A percentile compares a stretch with the other conserved stretches of the same genome.
These are phyloP conservation scores for Kurtzmaniella fragi DNA, from an alignment of 805 yeast genomes.

Conservation along the genomic window DNA sequence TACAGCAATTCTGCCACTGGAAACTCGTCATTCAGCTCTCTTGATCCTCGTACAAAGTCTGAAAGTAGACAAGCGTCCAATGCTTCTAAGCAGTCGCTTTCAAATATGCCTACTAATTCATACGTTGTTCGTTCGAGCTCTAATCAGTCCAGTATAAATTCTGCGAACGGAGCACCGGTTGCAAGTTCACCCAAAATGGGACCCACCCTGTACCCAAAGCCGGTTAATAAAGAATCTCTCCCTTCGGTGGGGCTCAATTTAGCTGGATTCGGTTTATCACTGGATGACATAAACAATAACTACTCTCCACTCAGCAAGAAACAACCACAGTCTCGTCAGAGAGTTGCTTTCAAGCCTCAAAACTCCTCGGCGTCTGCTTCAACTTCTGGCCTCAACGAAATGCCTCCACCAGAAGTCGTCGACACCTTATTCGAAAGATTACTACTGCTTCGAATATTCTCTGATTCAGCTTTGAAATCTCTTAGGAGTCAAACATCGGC, in stretches of 20 bases:
- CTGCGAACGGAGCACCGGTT: too few species aligned
- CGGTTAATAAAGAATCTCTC: constrained; percentile 2
- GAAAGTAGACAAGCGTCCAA: background rate
- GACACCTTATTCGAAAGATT: constrained; percentile 35
- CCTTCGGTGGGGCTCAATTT: constrained; percentile 21
- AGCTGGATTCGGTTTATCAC: constrained; percentile 24
- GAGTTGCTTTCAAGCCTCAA: background rate
- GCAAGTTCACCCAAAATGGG: constrained; percentile 1
- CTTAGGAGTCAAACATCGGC: constrained; percentile 27
- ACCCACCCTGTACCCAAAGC: constrained; percentile 2
- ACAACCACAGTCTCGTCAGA: background rate
- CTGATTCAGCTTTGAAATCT: constrained; percentile 27
- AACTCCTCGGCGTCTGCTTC: constrained; percentile 9
- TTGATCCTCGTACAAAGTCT: constrained; percentile 11
- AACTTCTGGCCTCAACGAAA: constrained; percentile 28
- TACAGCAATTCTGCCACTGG: constrained; percentile 3
- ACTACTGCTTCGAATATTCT: constrained; percentile 32
- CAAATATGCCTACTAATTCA: too few species aligned
- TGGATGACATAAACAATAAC: constrained; percentile 8
- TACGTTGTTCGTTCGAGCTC: too few species aligned
- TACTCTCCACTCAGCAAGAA: background rate
- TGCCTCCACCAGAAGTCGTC: constrained; percentile 32
- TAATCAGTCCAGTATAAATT: too few species aligned
- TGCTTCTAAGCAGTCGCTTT: too few species aligned
- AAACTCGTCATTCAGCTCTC: constrained; percentile 7